Conservation (phyloP, 306 rosid genomes). For the Castanea sativa region DNA sequence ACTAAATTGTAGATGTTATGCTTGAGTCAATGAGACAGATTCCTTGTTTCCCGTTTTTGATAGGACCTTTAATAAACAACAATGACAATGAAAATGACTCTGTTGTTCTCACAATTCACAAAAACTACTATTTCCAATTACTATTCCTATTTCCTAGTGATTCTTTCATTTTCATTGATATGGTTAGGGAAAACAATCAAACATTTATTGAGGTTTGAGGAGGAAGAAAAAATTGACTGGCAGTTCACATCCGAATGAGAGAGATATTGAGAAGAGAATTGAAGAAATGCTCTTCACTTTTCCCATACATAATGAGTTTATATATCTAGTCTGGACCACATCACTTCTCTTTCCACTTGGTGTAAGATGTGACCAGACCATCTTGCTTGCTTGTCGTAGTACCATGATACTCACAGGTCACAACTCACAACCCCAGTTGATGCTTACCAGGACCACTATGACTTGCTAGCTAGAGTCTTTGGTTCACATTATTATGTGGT, state of each 20-base stretch:
- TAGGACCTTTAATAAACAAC: not conserved
- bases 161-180: too few relatives aligned
- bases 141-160: too few relatives aligned
- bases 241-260: too few relatives aligned
- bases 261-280: not conserved
- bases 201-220: too few relatives aligned
- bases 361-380: slow-evolving; percentile 27
- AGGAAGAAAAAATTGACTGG: too few relatives aligned
- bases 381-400: slow-evolving; percentile 20
- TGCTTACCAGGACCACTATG: slow-evolving; percentile 27
- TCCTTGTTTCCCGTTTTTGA: not conserved
- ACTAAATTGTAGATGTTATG: not conserved
- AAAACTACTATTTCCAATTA: not conserved
- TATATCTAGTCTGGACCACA: slow-evolving; percentile 35
- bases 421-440: not conserved
- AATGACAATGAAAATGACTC: not conserved
- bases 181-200: too few relatives aligned
- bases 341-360: slow-evolving; percentile 21
- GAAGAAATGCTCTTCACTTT: not conserved
- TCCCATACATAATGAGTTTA: slow-evolving; percentile 8
- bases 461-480: not conserved
- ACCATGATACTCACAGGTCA: slow-evolving; percentile 22
- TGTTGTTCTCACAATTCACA: not conserved
- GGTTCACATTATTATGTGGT: slow-evolving; percentile 4
- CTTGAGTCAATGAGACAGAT: not conserved